These are phyloP conservation scores for Rhodotorula taiwanensis DNA, from an alignment of 768 basidiomycete species.

Conservation along the genomic window DNA sequence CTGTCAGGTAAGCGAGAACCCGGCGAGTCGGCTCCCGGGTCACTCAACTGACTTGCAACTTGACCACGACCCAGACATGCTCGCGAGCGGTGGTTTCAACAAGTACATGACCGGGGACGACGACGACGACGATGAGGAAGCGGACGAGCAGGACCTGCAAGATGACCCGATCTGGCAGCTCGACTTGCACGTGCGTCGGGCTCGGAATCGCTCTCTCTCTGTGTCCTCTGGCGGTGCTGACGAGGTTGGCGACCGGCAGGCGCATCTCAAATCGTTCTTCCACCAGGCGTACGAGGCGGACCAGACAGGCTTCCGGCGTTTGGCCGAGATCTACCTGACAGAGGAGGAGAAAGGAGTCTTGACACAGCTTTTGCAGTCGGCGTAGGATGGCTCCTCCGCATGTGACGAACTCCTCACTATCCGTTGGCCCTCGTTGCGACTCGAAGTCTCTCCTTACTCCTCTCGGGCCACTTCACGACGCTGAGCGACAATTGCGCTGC, in stretches of 20 bases:
- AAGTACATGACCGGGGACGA: conserved; percentile 58
- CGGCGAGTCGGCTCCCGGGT: not conserved
- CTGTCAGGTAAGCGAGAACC: conserved; percentile 55
- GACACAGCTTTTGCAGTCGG: conserved; percentile 11
- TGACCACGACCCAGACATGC: conserved; percentile 52
- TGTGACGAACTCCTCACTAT: too few species aligned
- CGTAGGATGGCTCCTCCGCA: too few species aligned
- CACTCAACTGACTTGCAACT: rapidly evolving
- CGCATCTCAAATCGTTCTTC: conserved; percentile 43
- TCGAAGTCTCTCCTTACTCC: too few species aligned
- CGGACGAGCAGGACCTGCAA: conserved; percentile 77
- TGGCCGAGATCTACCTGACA: conserved; percentile 32
- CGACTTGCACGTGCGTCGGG: conserved; percentile 58
- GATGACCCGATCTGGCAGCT: conserved; percentile 79
- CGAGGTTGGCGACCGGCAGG: conserved; percentile 24
- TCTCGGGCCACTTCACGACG: too few species aligned
- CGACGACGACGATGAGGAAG: conserved; percentile 53
- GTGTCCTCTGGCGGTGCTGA: not conserved
- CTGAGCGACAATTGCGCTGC: too few species aligned
- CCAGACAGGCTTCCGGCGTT: conserved; percentile 34
- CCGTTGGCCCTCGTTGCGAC: too few species aligned
- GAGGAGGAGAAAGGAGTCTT: conserved; percentile 30
- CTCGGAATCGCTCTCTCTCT: not conserved
- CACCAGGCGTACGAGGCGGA: conserved; percentile 44
- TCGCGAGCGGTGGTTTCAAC: conserved; percentile 63